A percentile compares a stretch with the other conserved stretches of the same genome.
Conservation (phyloP, 108 stramenopile species). For the Cyclotella atomus region DNA sequence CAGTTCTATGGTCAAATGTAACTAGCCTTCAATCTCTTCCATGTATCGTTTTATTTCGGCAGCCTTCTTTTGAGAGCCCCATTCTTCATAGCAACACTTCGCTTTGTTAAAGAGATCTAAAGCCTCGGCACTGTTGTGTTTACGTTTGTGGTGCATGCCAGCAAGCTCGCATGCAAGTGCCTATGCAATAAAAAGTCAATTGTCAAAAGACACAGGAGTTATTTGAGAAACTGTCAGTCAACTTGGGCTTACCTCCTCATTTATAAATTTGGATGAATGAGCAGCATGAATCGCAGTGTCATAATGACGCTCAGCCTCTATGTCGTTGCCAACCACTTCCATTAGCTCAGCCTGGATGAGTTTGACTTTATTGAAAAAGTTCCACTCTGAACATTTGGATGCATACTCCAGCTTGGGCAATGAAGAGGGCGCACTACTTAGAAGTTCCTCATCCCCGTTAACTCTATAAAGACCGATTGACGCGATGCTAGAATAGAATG, state of each 20-base stretch:
- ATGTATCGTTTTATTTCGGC: neutral
- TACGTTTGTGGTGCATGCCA: neutral
- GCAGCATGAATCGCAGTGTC: neutral
- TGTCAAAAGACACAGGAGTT: neutral
- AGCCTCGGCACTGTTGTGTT: neutral
- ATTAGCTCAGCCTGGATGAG: neutral
- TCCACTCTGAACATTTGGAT: neutral
- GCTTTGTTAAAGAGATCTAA: neutral
- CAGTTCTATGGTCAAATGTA: too few species aligned
- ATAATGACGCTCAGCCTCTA: neutral
- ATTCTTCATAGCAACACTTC: neutral
- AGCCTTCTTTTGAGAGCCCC: neutral
- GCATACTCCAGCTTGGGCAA: neutral
- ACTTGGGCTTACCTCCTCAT: neutral
- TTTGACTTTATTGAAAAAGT: neutral
- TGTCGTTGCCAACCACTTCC: neutral
- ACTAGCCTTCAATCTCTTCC: neutral
- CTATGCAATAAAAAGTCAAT: neutral
- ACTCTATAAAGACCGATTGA: neutral
- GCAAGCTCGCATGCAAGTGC: slow-evolving; percentile 15
- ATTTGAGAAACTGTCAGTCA: neutral
- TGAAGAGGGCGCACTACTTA: neutral
- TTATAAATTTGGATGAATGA: neutral
- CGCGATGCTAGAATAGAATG: neutral
- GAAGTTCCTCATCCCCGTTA: neutral